Base-by-base conservation (phyloP, 306 rosid genomes). In the Quercus robur region DNA sequence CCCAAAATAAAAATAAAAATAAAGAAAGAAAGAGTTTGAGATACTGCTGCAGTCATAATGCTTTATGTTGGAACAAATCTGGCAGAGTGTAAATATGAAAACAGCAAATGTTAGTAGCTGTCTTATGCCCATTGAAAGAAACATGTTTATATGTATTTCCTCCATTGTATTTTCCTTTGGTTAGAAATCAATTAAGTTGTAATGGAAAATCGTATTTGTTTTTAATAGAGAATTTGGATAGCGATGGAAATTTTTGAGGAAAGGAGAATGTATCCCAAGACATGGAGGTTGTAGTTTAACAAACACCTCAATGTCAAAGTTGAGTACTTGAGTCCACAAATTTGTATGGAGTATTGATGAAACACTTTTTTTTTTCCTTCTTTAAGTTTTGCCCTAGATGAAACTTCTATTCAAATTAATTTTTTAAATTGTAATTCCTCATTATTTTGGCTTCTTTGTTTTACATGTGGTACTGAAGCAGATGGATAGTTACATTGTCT, bases 381-480 rank as follows among this genome's bases (percentile, higher is more conserved):
- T 7, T 38, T 6, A 7, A 41, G 11, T 41, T 41, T 33, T 67
- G 2, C 52, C 20, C 20, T 28, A 15, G 52, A 67, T 67, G 25
- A 14, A 67, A 31, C 72, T 82, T n/a, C 74, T 58, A 70, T 77
- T 78, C 61, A 51, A 88, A 81, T 81, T 73, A 41, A 76, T 77
- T 31, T 71, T 75, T 49, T 75, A 44, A 63, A 64, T 67, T 61
- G 38, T 70, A 81, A 71, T 77, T 75, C 54, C 83, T 79, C 61
- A 82, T 83, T 70, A 49, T 80, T 78, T 71, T 62, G 68, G 61
- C 81, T 78, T 82, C 80, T 77, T 56, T 83, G 58, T 61, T 78
- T 84, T 51, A 71, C 68, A 54, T 85, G 77, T 81, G 78, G 70
- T 46, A 86, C 80, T 83, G 84, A 83, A 83, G 58, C 84, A 78